phyloP scores from a whole-genome alignment of 768 basidiomycete genomes.

The Trametes cinnabarina region DNA sequence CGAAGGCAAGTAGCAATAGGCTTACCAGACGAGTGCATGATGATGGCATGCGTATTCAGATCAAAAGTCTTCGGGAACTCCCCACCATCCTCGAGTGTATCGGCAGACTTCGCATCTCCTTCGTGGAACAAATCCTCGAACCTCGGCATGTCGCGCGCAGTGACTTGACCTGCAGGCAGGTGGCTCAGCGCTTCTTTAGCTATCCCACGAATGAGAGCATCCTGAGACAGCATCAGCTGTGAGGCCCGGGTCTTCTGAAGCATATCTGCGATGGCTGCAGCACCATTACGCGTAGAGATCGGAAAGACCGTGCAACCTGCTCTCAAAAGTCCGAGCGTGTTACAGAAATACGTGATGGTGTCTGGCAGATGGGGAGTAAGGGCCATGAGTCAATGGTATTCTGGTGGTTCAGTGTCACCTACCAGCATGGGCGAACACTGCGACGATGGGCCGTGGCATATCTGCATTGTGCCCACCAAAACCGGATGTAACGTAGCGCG shows the following conservation, averaged over 20 bases:
- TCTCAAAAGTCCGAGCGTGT: constrained; percentile 17
- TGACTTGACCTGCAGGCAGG: background rate
- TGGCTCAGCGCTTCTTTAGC: background rate
- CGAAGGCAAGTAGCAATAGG: background rate
- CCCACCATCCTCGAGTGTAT: background rate
- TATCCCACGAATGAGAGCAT: background rate
- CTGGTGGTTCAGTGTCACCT: background rate
- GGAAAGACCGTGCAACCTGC: constrained; percentile 31
- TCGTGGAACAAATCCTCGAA: constrained; percentile 2
- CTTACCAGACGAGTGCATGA: constrained; percentile 17
- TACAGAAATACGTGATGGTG: constrained; percentile 19
- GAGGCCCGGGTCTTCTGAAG: constrained; percentile 3
- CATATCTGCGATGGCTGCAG: constrained; percentile 32
- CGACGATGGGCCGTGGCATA: constrained; percentile 23
- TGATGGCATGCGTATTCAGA: background rate
- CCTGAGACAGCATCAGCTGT: constrained; percentile 9
- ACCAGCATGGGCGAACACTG: constrained; percentile 23
- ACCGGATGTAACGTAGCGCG: constrained; percentile 3
- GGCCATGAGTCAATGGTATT: background rate
- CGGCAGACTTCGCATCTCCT: background rate
- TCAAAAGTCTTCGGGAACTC: background rate
- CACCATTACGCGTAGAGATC: constrained; percentile 34
- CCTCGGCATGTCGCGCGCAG: background rate
- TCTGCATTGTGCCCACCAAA: background rate
- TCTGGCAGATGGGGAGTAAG: constrained; percentile 19